Evolutionary conservation across 352 stramenopile species (phyloP).

Genomic region (Globisporangium abappressorium): DNA sequence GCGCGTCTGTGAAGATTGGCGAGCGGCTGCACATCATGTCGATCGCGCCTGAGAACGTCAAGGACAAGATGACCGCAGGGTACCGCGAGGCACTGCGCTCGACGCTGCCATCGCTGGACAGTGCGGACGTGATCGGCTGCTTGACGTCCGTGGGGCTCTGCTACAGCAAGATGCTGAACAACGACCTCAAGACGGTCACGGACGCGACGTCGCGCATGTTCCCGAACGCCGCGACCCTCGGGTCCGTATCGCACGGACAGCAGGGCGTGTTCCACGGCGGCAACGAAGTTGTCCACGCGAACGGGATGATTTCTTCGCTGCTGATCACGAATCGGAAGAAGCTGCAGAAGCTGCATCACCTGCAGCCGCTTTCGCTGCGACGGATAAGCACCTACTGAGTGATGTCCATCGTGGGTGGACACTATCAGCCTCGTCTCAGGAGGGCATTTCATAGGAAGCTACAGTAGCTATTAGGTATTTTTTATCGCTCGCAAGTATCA

Average conservation of each 20-base stretch:
- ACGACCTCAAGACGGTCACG: conserved; percentile 52
- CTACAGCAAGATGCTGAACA: conserved; percentile 67
- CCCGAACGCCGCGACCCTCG: conserved; percentile 47
- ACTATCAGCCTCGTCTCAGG: background rate
- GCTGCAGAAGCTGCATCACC: conserved; percentile 42
- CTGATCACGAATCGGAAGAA: conserved; percentile 85
- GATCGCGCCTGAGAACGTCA: conserved; percentile 50
- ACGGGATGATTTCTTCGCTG: conserved; percentile 76
- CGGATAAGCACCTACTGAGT: conserved; percentile 54
- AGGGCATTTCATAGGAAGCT: background rate
- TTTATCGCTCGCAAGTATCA: conserved; percentile 8
- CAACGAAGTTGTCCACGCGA: conserved; percentile 60
- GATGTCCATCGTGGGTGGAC: background rate
- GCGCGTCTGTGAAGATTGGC: conserved; percentile 46
- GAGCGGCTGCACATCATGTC: conserved; percentile 80
- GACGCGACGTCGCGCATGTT: conserved; percentile 57
- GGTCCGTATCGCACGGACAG: conserved; percentile 65
- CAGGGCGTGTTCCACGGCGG: conserved; percentile 62
- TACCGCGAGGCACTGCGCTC: conserved; percentile 51
- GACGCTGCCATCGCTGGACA: conserved; percentile 53
- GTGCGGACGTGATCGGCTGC: conserved; percentile 64
- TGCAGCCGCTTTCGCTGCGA: conserved; percentile 50
- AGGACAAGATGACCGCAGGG: conserved; percentile 43
- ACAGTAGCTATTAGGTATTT: conserved; percentile 6
- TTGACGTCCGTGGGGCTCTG: conserved; percentile 63